Conservation (phyloP, 768 basidiomycete species). For the Lactarius sp. region DNA sequence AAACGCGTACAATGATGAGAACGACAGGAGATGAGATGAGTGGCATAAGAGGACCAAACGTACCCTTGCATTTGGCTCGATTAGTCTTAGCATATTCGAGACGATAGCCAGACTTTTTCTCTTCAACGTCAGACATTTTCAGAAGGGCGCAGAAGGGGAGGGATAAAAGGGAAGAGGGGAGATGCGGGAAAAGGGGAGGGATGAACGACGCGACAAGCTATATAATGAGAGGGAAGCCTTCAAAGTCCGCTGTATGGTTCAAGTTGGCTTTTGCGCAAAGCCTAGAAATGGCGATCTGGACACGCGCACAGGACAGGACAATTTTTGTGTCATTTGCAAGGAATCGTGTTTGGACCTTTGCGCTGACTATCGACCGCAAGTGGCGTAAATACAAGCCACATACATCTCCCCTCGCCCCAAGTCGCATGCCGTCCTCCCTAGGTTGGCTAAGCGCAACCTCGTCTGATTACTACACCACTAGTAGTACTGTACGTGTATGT, state of each 20-base stretch:
- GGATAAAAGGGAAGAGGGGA: slow-evolving; percentile 19
- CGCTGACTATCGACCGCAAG: no score
- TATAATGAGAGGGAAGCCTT: slow-evolving; percentile 27
- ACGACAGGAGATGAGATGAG: slow-evolving; percentile 27
- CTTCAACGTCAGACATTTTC: slow-evolving; percentile 38
- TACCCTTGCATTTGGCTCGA: slow-evolving; percentile 78
- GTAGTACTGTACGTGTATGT: no score
- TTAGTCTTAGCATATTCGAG: slow-evolving; percentile 67
- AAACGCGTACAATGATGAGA: slow-evolving; percentile 28
- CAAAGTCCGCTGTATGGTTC: slow-evolving; percentile 34
- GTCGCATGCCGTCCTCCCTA: no score
- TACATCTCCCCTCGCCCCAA: no score
- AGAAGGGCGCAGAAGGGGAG: slow-evolving; percentile 1
- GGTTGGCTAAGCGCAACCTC: no score
- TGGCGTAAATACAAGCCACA: neutral
- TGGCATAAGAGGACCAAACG: slow-evolving; percentile 28
- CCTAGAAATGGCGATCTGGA: slow-evolving; percentile 19
- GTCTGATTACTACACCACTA: no score
- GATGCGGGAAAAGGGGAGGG: slow-evolving; percentile 28
- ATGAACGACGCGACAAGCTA: slow-evolving; percentile 25
- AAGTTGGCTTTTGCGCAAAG: slow-evolving; percentile 21
- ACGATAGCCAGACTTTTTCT: slow-evolving; percentile 62
- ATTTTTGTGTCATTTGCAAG: neutral
- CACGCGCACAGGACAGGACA: slow-evolving; percentile 5
- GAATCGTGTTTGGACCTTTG: neutral